These are phyloP conservation scores for Debaryomyces coudertii DNA, from an alignment of 1,139 yeast species.

Conservation along the genomic window DNA sequence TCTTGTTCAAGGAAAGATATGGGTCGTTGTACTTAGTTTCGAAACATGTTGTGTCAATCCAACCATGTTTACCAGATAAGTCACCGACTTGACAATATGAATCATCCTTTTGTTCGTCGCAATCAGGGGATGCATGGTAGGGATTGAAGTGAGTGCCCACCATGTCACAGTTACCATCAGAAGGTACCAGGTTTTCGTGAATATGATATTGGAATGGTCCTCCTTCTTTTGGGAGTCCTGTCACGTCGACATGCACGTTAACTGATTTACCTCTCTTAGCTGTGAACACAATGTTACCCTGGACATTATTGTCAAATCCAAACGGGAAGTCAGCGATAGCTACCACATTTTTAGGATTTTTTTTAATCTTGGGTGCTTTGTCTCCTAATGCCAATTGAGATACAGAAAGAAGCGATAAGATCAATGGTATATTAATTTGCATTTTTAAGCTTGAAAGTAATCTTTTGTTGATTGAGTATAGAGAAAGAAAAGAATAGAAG, in stretches of 20 bases:
- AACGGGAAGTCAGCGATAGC: conserved; percentile 62
- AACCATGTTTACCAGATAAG: conserved; percentile 66
- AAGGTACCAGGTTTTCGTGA: conserved; percentile 52
- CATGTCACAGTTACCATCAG: conserved; percentile 48
- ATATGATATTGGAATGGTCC: conserved; percentile 65
- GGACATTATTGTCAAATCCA: conserved; percentile 40
- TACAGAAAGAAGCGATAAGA: conserved; percentile 11
- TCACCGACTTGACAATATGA: conserved; percentile 63
- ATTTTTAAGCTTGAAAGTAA: conserved; percentile 5
- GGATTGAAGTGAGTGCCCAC: conserved; percentile 60
- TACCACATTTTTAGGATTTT: conserved; percentile 49
- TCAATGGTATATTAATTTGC: conserved; percentile 11
- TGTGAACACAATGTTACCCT: conserved; percentile 55
- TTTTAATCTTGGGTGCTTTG: conserved; percentile 42
- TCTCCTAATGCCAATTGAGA: conserved; percentile 27
- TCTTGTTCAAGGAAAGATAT: conserved; percentile 52
- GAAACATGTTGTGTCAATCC: conserved; percentile 57
- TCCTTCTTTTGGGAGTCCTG: conserved; percentile 58
- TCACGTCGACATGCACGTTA: conserved; percentile 61
- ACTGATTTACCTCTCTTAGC: conserved; percentile 50
- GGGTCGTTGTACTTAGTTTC: conserved; percentile 57
- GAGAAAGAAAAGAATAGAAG: conserved; percentile 2
- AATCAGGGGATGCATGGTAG: conserved; percentile 46
- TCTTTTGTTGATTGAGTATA: conserved; percentile 5
- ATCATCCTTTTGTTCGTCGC: conserved; percentile 51